These are phyloP conservation scores for Geosmithia flava DNA, from an alignment of 2,329 filamentous ascomycete genomes.

Conservation along the genomic window DNA sequence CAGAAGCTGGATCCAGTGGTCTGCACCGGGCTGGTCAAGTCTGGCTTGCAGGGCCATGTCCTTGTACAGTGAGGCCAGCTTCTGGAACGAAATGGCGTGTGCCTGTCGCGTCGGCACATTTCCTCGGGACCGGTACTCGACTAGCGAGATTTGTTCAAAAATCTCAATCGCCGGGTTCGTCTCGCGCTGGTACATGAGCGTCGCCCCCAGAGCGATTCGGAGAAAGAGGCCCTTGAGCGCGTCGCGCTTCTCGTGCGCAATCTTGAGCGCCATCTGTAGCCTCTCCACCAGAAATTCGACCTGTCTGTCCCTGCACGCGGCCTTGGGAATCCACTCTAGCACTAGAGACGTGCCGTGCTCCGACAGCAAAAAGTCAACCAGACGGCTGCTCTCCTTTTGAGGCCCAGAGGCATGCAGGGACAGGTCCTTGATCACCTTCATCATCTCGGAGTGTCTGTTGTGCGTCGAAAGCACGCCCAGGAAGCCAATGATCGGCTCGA, in stretches of 20 bases:
- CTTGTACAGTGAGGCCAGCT: constrained; percentile 23
- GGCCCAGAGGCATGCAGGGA: constrained; percentile 11
- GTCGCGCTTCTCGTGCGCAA: constrained; percentile 20
- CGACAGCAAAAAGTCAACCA: constrained; percentile 22
- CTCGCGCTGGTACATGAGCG: constrained; percentile 20
- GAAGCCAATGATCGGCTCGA: constrained; percentile 23
- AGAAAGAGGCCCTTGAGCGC: constrained; percentile 23
- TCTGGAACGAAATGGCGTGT: constrained; percentile 26
- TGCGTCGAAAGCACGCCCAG: constrained; percentile 22
- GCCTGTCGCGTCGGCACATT: constrained; percentile 24
- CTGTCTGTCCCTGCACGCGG: constrained; percentile 19
- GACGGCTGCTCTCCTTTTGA: constrained; percentile 11
- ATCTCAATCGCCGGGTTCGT: constrained; percentile 17
- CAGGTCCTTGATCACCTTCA: constrained; percentile 20
- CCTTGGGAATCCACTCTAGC: constrained; percentile 27
- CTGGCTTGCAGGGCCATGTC: constrained; percentile 16
- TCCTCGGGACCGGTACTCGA: constrained; percentile 24
- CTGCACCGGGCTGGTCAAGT: constrained; percentile 11
- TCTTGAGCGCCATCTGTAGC: constrained; percentile 16
- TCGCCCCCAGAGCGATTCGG: constrained; percentile 20
- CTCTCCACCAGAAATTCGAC: constrained; percentile 15
- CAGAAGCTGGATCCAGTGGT: constrained; percentile 19
- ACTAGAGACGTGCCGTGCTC: constrained; percentile 18
- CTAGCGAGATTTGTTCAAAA: constrained; percentile 21
- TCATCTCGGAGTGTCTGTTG: constrained; percentile 20